Evolutionary conservation across 495 filamentous ascomycete species (phyloP).

Genomic region (Podospora didyma): DNA sequence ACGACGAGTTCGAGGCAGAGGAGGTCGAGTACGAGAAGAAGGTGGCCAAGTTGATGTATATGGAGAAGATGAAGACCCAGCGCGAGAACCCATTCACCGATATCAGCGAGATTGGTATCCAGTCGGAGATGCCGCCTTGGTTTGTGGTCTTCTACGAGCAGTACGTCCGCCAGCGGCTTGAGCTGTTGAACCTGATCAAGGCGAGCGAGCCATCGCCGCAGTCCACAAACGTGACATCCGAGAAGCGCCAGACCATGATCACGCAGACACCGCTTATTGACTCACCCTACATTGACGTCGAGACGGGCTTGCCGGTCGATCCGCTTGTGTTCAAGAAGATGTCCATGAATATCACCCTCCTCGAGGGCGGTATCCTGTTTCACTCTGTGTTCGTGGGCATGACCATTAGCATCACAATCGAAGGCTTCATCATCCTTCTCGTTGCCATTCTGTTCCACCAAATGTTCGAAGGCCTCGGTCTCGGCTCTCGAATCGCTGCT

Average conservation of each 20-base stretch:
- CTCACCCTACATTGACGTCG: slow-evolving; percentile 36
- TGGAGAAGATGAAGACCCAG: slow-evolving; percentile 16
- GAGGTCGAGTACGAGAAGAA: slow-evolving; percentile 38
- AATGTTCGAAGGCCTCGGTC: slow-evolving; percentile 66
- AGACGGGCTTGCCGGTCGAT: slow-evolving; percentile 38
- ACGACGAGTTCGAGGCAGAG: slow-evolving; percentile 30
- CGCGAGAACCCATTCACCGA: slow-evolving; percentile 21
- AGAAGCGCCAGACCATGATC: slow-evolving; percentile 21
- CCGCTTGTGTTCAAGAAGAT: slow-evolving; percentile 44
- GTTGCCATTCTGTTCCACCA: slow-evolving; percentile 68
- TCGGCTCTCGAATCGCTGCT: slow-evolving; percentile 59
- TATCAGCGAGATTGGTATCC: slow-evolving; percentile 20
- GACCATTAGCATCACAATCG: slow-evolving; percentile 60
- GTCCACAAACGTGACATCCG: neutral
- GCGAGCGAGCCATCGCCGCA: slow-evolving; percentile 5
- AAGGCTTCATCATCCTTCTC: slow-evolving; percentile 62
- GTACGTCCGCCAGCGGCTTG: slow-evolving; percentile 48
- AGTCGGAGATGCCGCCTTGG: slow-evolving; percentile 51
- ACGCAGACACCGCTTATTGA: slow-evolving; percentile 6
- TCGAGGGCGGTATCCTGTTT: slow-evolving; percentile 56
- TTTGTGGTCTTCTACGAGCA: slow-evolving; percentile 54
- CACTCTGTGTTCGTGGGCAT: slow-evolving; percentile 66
- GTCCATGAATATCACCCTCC: slow-evolving; percentile 50
- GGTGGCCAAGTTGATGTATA: slow-evolving; percentile 35
- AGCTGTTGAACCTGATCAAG: slow-evolving; percentile 45